Base-by-base conservation (phyloP, 768 basidiomycete species). In the Mycena maculata region DNA sequence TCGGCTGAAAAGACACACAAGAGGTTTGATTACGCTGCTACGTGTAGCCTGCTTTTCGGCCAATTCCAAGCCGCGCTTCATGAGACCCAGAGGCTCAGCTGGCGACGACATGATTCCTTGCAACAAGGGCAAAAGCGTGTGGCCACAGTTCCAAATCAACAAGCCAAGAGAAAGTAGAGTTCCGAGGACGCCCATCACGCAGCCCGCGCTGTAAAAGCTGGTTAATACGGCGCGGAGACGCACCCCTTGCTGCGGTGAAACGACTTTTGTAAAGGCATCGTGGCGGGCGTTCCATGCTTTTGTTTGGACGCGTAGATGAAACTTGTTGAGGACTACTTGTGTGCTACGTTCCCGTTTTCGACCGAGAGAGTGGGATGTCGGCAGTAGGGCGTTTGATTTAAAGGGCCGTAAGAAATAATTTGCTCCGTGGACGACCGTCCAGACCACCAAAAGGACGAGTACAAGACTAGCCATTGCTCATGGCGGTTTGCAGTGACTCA, bases 121-220 rank as follows among this genome's bases (percentile, higher is more conserved):
- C 30, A 53, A 25, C 9, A 68, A 38, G 4, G 67, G 63, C 2
- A 39, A 15, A 3, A 68, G 42, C 31, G 74, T 69, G 18, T 63
- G 57, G 44, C 50, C 59, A 52, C 69, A 74, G n/a, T 83, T 83
- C 75, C 80, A 79, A 9, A 79, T 27, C 0, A 89, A 73, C 22
- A 87, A 50, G n/a, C 62, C 62, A 23, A 63, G 28, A 23, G 54
- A 39, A 16, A 41, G 11, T 3, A 38, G 18, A 25, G 47, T 63
- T 5, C 62, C 62, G 9, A 86, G 47, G 4, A 82, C 70, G 3
- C 83, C 83, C 38, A 83, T 49, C 31, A 83, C 41, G 48, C 76
- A 80, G 8, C 91, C 91, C 0, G 84, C 28, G 68, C 86, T 81
- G 75, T 92, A 92, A 48, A 86, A 71, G 7, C 63, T 31, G 45